Base-by-base conservation (phyloP, 1,139 yeast species). In the Yamadazyma kanchanaburiensis region DNA sequence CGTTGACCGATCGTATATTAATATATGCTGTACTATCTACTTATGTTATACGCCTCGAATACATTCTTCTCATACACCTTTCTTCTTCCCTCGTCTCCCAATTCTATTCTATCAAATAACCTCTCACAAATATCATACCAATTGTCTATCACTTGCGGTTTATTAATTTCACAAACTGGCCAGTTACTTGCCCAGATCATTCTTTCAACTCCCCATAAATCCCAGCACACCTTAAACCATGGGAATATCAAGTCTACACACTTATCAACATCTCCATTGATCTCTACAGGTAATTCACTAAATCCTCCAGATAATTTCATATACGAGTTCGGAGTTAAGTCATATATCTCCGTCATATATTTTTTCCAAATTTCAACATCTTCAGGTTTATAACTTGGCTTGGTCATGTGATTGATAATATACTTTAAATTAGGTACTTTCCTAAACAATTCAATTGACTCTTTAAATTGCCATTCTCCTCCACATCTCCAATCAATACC, bases 131-230 rank as follows among this genome's bases (percentile, higher is more conserved):
- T 30, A 12, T 27, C 28, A 11, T 31, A 36, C 54, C 53, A 49
- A 11, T 28, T 39, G 3, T 22, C 5, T 4, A 32, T 38, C n/a
- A 46, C 33, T 3, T 46, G 48, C 6, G 38, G 31, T 11, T 49
- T 26, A 6, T 6, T 11, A 9, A 35, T 6, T 10, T 51, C 54
- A 33, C 65, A 60, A 4, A 64, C 66, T 1, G 72, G 72, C 69
- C 70, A 66, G 39, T 66, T 68, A 35, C 68, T 61, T 4, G 67
- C 71, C 62, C 64, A 66, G 6, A 66, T 48, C 3, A 58, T 43
- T 6, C 51, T 37, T 2, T 53, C 48, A 1, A 42, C 32, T 2
- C 65, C 68, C 54, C 61, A 62, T 10, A 44, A 31, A 2, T 51
- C 53, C 27, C 44, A 35, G 26, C 51, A 35, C 10, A 51, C 41